A percentile compares a stretch with the other conserved stretches of the same genome.
phyloP scores from a whole-genome alignment of 2,329 filamentous ascomycete genomes.

The Elsinoe arachidis region DNA sequence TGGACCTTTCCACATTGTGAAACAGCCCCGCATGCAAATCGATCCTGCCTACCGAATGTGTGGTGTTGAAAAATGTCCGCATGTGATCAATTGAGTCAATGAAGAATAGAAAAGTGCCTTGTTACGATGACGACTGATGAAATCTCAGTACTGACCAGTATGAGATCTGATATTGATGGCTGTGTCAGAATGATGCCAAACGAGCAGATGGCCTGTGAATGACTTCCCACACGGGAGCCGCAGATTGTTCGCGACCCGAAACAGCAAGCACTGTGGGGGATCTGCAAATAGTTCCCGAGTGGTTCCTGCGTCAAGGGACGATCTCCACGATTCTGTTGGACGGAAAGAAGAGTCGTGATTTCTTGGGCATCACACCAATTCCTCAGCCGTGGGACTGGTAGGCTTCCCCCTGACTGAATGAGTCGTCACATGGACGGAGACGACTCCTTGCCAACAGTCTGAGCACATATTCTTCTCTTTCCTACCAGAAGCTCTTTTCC shows the following conservation, averaged over 20 bases:
- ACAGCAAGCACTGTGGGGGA: background rate
- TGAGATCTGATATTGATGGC: background rate
- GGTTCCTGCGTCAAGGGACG: background rate
- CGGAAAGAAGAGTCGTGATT: background rate
- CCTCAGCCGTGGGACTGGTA: background rate
- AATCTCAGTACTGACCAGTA: too few relatives aligned
- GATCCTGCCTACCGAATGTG: background rate
- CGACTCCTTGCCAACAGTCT: background rate
- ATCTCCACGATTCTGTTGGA: conserved; percentile 1
- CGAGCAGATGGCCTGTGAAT: background rate
- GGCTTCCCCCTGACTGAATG: background rate
- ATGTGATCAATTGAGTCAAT: too few relatives aligned
- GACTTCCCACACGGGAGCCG: background rate
- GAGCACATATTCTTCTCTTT: conserved; percentile 4
- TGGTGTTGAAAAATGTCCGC: too few relatives aligned
- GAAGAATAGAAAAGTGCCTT: too few relatives aligned
- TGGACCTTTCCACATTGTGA: background rate
- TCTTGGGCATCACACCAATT: conserved; percentile 2
- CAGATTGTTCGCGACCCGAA: background rate
- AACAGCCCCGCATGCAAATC: background rate
- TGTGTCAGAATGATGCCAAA: background rate
- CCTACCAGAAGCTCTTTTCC: background rate
- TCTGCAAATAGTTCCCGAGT: background rate
- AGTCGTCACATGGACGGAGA: background rate
- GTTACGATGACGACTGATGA: too few relatives aligned